Conservation (phyloP, 2,329 filamentous ascomycete species). For the Botryotinia convoluta region DNA sequence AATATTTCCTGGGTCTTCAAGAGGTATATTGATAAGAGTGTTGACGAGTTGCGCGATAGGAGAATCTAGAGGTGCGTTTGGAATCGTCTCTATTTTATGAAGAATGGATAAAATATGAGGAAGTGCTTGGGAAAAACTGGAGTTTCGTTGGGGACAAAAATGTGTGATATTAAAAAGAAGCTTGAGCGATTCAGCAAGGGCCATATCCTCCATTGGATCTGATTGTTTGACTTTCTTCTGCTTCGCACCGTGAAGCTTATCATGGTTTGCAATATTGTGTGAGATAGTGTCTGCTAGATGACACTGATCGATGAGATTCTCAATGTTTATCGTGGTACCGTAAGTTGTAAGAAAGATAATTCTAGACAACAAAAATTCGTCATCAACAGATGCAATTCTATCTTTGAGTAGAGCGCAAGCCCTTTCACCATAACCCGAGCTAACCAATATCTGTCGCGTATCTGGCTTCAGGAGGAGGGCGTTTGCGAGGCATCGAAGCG, state of each 20-base stretch:
- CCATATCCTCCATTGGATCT: slow-evolving; percentile 71
- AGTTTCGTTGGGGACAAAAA: slow-evolving; percentile 60
- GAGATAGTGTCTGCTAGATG: slow-evolving; percentile 66
- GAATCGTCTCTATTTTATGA: slow-evolving; percentile 54
- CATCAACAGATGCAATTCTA: slow-evolving; percentile 62
- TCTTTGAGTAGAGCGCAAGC: slow-evolving; percentile 70
- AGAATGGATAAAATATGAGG: slow-evolving; percentile 70
- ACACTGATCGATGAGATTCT: slow-evolving; percentile 62
- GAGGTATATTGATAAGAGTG: slow-evolving; percentile 73
- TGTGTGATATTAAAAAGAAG: slow-evolving; percentile 86
- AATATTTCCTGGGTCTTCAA: slow-evolving; percentile 50
- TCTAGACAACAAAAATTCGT: slow-evolving; percentile 81
- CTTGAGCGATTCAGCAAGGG: slow-evolving; percentile 79
- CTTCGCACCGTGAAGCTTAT: slow-evolving; percentile 48
- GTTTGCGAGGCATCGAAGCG: slow-evolving; percentile 80
- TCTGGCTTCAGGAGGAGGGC: slow-evolving; percentile 68
- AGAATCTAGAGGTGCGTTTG: slow-evolving; percentile 66
- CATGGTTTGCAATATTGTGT: slow-evolving; percentile 69
- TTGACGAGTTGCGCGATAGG: slow-evolving; percentile 74
- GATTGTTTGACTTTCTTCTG: slow-evolving; percentile 33
- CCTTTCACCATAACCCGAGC: slow-evolving; percentile 64
- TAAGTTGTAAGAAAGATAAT: slow-evolving; percentile 81
- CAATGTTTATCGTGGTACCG: slow-evolving; percentile 65
- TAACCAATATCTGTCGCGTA: slow-evolving; percentile 70
- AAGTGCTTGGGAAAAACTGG: slow-evolving; percentile 65